These are phyloP conservation scores for Ramularia endophylla DNA, from an alignment of 2,329 filamentous ascomycete genomes.

Conservation along the genomic window DNA sequence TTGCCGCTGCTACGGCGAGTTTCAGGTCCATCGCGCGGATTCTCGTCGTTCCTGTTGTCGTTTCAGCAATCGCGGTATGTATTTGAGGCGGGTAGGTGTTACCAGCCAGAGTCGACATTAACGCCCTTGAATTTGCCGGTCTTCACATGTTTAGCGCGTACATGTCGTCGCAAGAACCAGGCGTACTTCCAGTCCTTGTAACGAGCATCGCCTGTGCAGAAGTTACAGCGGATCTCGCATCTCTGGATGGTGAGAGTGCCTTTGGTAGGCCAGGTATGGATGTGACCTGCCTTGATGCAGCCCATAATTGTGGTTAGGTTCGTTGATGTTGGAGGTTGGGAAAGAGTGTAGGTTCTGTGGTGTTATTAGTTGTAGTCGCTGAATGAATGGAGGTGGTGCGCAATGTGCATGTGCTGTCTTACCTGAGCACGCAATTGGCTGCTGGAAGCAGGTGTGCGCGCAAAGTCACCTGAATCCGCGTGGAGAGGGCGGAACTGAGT, in stretches of 20 bases:
- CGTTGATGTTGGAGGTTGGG: background rate
- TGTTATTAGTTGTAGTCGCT: background rate
- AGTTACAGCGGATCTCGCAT: conserved; percentile 25
- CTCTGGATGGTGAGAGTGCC: conserved; percentile 23
- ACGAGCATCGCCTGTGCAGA: conserved; percentile 17
- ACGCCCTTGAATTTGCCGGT: conserved; percentile 14
- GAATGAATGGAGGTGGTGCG: background rate
- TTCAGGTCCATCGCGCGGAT: background rate
- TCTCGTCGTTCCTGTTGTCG: background rate
- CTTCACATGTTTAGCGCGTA: conserved; percentile 21
- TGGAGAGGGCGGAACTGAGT: no score
- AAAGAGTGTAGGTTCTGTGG: background rate
- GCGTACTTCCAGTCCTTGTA: conserved; percentile 22
- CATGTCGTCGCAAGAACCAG: conserved; percentile 28
- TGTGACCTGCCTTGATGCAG: conserved; percentile 22
- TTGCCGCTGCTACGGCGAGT: background rate
- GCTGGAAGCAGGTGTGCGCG: no score
- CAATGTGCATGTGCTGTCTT: no score
- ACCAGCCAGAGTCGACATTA: conserved; percentile 18
- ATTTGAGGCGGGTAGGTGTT: conserved; percentile 1
- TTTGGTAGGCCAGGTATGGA: conserved; percentile 21
- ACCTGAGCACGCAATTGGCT: no score
- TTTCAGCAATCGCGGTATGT: background rate
- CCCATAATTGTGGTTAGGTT: conserved; percentile 16
- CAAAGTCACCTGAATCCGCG: no score